A percentile compares a stretch with the other conserved stretches of the same genome.
Evolutionary conservation across 2,329 filamentous ascomycete species (phyloP).

Genomic region (Dothideomycetes sp.): DNA sequence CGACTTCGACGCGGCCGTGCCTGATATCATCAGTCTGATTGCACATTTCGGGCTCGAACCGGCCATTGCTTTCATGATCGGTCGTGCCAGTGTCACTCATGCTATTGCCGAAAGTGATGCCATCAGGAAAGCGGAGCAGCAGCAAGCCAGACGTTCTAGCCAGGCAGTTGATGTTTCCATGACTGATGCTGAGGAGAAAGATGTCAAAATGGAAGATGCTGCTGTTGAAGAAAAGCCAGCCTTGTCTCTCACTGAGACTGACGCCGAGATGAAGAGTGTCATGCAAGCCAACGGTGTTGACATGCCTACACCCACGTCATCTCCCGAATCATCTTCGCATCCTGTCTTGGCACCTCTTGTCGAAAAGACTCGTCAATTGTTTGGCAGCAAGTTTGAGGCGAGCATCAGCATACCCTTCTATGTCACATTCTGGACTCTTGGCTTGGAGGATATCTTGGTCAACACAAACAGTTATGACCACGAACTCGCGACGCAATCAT

Average conservation of each 20-base stretch:
- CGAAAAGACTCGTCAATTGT: conserved; percentile 52
- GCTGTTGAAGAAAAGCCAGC: conserved; percentile 12
- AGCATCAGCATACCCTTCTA: conserved; percentile 74
- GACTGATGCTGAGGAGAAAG: conserved; percentile 26
- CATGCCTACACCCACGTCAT: conserved; percentile 13
- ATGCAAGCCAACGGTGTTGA: conserved; percentile 9
- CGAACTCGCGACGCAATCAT: conserved; percentile 61
- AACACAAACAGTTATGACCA: conserved; percentile 68
- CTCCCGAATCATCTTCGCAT: conserved; percentile 42
- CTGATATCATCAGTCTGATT: conserved; percentile 64
- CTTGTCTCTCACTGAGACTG: conserved; percentile 6
- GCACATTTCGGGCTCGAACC: conserved; percentile 70
- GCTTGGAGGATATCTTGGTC: conserved; percentile 70
- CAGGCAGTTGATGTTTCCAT: conserved; percentile 43
- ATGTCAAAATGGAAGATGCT: conserved; percentile 28
- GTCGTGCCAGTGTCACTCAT: conserved; percentile 62
- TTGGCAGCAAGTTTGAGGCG: conserved; percentile 57
- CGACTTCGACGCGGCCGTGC: conserved; percentile 71
- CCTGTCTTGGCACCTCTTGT: conserved; percentile 67
- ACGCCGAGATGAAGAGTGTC: conserved; percentile 13
- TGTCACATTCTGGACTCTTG: conserved; percentile 84
- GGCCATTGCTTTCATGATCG: conserved; percentile 75
- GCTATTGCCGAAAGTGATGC: conserved; percentile 44
- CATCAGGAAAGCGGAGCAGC: conserved; percentile 26
- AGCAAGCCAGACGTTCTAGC: conserved; percentile 19